Base-by-base conservation (phyloP, 2,329 filamentous ascomycete species). In the Scedosporium minutisporum region DNA sequence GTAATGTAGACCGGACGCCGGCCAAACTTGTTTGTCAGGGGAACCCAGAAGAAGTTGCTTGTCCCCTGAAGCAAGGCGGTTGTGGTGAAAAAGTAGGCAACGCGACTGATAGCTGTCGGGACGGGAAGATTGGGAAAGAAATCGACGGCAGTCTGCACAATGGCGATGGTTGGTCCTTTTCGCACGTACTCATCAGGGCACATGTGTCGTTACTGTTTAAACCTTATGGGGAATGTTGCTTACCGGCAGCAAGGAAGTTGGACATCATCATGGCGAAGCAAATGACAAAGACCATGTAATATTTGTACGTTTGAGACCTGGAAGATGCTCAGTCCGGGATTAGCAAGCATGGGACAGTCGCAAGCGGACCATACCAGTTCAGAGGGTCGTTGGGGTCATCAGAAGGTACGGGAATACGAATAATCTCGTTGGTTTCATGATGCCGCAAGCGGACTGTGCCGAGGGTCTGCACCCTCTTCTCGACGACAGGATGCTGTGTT, bases 191-290 rank as follows among this genome's bases (percentile, higher is more conserved):
- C 6, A 42, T 42, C 38, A 7, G 6, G 38, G 38, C n/a, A n/a
- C n/a, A 14, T 14, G 69, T 70, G 25, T 18, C 38, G 38, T 27
- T 33, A 29, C 5, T 18, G 58, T 29, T 58, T 65, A 69, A 76
- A 9, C 7, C 5, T 18, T 6, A 48, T n/a, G n/a, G n/a, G n/a
- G n/a, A n/a, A n/a, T n/a, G n/a, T n/a, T n/a, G n/a, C 44, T 10
- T 48, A 48, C 44, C 82, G n/a, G 80, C 82, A 0, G 81, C 80
- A 4, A 84, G 71, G 65, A 84, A 84, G 69, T 84, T 84, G 71
- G 77, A 81, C 70, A 84, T 76, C 64, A 82, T 74, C 73, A 84
- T 83, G 61, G 81, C 80, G 3, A 79, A 64, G 67, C 79, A 83
- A 41, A 83, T 75, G 14, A 82, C 70, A 58, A 72, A 67, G 7